Evolutionary conservation across 1,284 basidiomycete species (phyloP).

Genomic region (Ceraceosorus bombacis): DNA sequence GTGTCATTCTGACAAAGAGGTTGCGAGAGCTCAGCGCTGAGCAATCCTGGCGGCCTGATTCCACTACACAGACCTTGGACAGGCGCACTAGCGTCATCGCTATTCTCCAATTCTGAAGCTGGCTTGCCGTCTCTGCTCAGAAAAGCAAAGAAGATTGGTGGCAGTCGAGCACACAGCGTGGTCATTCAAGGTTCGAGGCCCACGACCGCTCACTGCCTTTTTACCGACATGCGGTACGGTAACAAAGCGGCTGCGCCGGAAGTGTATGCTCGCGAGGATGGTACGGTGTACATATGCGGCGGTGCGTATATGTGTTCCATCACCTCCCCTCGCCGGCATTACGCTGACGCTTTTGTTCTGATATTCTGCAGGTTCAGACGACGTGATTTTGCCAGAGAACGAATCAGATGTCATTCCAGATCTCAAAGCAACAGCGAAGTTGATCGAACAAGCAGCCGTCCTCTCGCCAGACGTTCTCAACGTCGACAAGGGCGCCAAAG

Average conservation of each 20-base stretch:
- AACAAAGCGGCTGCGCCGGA: slow-evolving; percentile 26
- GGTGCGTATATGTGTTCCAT: slow-evolving; percentile 7
- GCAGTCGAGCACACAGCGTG: slow-evolving; percentile 54
- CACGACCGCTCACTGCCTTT: slow-evolving; percentile 51
- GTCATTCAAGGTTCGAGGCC: slow-evolving; percentile 46
- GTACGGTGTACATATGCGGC: slow-evolving; percentile 49
- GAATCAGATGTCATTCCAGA: slow-evolving; percentile 44
- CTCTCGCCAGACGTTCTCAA: slow-evolving; percentile 51
- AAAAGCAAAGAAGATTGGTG: slow-evolving; percentile 44
- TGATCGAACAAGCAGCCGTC: slow-evolving; percentile 51
- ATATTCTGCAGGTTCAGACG: slow-evolving; percentile 41
- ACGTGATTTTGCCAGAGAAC: slow-evolving; percentile 45
- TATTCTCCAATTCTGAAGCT: slow-evolving; percentile 51
- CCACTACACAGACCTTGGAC: slow-evolving; percentile 65
- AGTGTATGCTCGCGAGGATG: slow-evolving; percentile 47
- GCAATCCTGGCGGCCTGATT: not conserved
- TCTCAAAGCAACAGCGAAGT: slow-evolving; percentile 47
- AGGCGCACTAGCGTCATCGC: slow-evolving; percentile 54
- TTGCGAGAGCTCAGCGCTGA: not conserved
- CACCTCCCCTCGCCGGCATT: too few species aligned
- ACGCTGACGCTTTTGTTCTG: too few species aligned
- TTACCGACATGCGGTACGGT: slow-evolving; percentile 53
- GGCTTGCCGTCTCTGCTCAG: slow-evolving; percentile 41
- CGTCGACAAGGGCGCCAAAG: slow-evolving; percentile 39
- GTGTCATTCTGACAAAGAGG: slow-evolving; percentile 1